These are phyloP conservation scores for Penicillium thymicola DNA, from an alignment of 2,329 filamentous ascomycete species.

Conservation along the genomic window DNA sequence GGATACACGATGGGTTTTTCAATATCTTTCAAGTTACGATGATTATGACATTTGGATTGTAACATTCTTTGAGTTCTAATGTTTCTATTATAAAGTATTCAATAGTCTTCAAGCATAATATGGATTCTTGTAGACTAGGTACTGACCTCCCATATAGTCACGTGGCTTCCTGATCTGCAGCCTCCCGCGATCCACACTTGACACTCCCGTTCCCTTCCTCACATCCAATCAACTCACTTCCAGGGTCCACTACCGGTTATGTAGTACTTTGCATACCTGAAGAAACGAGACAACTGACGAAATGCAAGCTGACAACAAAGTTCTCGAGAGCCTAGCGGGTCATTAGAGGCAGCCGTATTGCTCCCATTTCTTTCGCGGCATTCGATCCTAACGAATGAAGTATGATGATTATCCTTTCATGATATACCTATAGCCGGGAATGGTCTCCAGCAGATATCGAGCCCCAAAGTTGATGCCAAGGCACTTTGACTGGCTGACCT, in stretches of 20 bases:
- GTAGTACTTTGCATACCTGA: neutral
- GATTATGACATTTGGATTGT: slow-evolving; percentile 17
- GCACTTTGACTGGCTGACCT: too few relatives aligned
- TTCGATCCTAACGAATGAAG: neutral
- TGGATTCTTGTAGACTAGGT: too few relatives aligned
- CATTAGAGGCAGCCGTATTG: neutral
- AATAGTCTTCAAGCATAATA: too few relatives aligned
- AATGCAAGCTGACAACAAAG: too few relatives aligned
- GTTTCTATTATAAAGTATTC: too few relatives aligned
- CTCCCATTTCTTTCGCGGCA: neutral
- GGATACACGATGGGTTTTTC: neutral
- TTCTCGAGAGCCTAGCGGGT: too few relatives aligned
- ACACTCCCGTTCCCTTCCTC: neutral
- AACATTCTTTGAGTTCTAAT: too few relatives aligned
- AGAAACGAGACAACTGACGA: too few relatives aligned
- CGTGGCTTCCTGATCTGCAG: neutral
- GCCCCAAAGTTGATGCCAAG: too few relatives aligned
- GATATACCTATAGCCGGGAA: neutral
- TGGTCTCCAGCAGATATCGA: too few relatives aligned
- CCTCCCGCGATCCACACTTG: neutral
- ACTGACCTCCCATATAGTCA: neutral
- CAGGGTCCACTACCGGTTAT: neutral
- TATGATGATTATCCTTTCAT: neutral
- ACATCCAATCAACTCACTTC: neutral
- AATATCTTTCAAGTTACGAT: slow-evolving; percentile 14